Conservation (phyloP, 192 early-diverging fungal genomes). For the Paraglomus brasilianum region DNA sequence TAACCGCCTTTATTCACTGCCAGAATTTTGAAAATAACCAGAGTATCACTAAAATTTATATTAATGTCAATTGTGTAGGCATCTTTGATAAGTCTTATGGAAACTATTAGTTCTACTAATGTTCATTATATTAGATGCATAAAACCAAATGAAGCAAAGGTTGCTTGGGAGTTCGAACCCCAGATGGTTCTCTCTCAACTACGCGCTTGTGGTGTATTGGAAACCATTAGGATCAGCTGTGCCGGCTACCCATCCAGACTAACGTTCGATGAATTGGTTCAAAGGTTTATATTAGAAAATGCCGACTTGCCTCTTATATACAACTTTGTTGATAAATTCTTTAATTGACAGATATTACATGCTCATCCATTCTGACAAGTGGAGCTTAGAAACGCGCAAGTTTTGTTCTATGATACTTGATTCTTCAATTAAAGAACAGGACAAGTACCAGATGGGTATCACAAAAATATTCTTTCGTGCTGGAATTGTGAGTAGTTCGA, state of each 20-base stretch:
- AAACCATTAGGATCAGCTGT: slow-evolving; percentile 98
- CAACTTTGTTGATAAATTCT: slow-evolving; percentile 32
- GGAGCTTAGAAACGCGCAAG: slow-evolving; percentile 56
- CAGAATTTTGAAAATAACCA: neutral
- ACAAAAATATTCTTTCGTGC: slow-evolving; percentile 99
- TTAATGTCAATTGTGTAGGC: slow-evolving; percentile 30
- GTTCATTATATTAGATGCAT: slow-evolving; percentile 98
- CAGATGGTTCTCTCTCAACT: slow-evolving; percentile 92
- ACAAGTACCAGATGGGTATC: slow-evolving; percentile 91
- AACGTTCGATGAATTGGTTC: slow-evolving; percentile 88
- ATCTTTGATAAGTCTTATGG: slow-evolving; percentile 92
- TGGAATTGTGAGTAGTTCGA: slow-evolving; percentile 67
- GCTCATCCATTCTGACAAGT: slow-evolving; percentile 53
- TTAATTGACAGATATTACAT: slow-evolving; percentile 48
- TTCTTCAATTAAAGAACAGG: slow-evolving; percentile 69
- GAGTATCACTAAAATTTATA: neutral
- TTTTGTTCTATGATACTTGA: slow-evolving; percentile 63
- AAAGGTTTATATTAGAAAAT: slow-evolving; percentile 47
- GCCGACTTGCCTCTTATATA: slow-evolving; percentile 53
- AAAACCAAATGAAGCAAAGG: slow-evolving; percentile 96
- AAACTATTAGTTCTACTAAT: slow-evolving; percentile 89
- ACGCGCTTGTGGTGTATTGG: slow-evolving; percentile 97
- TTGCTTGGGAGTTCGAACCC: slow-evolving; percentile 90
- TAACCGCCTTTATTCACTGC: neutral
- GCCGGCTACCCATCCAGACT: slow-evolving; percentile 95